Evolutionary conservation across 257 asterid genomes (phyloP), one percentile per base, ranked within the genome.

Genomic region (Paulownia fortunei): DNA sequence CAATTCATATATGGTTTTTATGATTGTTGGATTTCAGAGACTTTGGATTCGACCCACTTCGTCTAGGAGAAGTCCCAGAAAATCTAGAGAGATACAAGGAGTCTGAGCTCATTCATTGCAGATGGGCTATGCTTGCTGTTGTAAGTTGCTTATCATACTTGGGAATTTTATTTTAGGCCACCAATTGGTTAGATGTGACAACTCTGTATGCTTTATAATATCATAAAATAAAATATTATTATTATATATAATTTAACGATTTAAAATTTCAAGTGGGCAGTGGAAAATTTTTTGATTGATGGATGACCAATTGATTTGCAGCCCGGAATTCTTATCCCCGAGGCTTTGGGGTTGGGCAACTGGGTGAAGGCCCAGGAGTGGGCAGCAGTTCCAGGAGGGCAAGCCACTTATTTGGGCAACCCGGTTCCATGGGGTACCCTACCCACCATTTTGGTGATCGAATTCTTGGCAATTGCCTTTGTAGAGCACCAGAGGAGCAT

Each of bases 51-150:
- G 98, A 95, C 82, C 99, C 98, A 19, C 99, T 93, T 79, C 69
- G 98, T n/a, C 85, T 96, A 7, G 97, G 99, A 11, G 94, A 83
- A 81, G 98, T 92, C 11, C 98, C 99, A 0, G 89, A 76, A 70
- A 92, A 90, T 79, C 88, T 96, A 62, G 97, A 96, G 85, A 90
- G 99, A 70, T 93, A 77, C 88, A 96, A 96, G 86, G 98, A 93
- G 67, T 93, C 98, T 5, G 99, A 96, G 84, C 89, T 96, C 66
- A 82, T 84, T 75, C 99, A 93, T 81, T 96, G 97, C 94, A 88
- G 98, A 86, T 94, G 98, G 97, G 98, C 98, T 51, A 94, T 94
- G 98, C 93, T 92, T 65, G 96, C 97, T 5, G 97, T 94, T 62
- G 98, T 92, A 88, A 82, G 90, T 55, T 6, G 7, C 10, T 69